A percentile compares a stretch with the other conserved stretches of the same genome.
These are phyloP conservation scores for Gymnopus androsaceus DNA, from an alignment of 1,284 basidiomycete genomes.

Conservation along the genomic window DNA sequence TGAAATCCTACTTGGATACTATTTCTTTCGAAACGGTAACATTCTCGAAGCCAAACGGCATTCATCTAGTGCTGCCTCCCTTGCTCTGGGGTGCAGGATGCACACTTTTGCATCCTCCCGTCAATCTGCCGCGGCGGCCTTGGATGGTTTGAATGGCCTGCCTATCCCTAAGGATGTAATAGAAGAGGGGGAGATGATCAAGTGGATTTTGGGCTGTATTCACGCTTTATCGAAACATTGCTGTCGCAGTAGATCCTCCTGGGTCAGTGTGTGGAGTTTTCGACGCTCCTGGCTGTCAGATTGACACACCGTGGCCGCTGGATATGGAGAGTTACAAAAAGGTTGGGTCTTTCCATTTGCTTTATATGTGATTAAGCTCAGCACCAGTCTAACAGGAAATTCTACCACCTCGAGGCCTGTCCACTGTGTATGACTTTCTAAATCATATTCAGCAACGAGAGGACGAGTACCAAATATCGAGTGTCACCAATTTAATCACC, in stretches of 20 bases:
- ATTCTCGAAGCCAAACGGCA: slow-evolving; percentile 39
- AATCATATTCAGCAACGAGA: slow-evolving; percentile 12
- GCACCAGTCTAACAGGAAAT: slow-evolving; percentile 9
- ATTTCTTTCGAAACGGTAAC: slow-evolving; percentile 35
- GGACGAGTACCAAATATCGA: slow-evolving; percentile 2
- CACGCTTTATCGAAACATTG: slow-evolving; percentile 34
- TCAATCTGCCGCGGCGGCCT: neutral
- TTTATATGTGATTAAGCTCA: slow-evolving; percentile 4
- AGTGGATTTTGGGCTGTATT: slow-evolving; percentile 41
- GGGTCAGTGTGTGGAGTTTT: slow-evolving; percentile 14
- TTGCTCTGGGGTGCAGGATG: slow-evolving; percentile 31
- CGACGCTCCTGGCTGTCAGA: slow-evolving; percentile 17
- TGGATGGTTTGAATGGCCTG: neutral
- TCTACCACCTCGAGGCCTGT: slow-evolving; percentile 12
- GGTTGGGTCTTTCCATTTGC: neutral
- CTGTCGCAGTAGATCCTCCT: slow-evolving; percentile 32
- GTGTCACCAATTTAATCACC: slow-evolving; percentile 3
- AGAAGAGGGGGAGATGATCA: slow-evolving; percentile 40
- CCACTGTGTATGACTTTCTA: slow-evolving; percentile 13
- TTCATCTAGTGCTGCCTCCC: slow-evolving; percentile 33
- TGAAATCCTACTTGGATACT: slow-evolving; percentile 38
- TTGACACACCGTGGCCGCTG: slow-evolving; percentile 21
- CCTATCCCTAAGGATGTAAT: slow-evolving; percentile 17
- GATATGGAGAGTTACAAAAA: slow-evolving; percentile 19
- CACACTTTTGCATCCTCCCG: slow-evolving; percentile 28